Conservation (phyloP, 2,329 filamentous ascomycete species). For the Fusarium kyushuense region DNA sequence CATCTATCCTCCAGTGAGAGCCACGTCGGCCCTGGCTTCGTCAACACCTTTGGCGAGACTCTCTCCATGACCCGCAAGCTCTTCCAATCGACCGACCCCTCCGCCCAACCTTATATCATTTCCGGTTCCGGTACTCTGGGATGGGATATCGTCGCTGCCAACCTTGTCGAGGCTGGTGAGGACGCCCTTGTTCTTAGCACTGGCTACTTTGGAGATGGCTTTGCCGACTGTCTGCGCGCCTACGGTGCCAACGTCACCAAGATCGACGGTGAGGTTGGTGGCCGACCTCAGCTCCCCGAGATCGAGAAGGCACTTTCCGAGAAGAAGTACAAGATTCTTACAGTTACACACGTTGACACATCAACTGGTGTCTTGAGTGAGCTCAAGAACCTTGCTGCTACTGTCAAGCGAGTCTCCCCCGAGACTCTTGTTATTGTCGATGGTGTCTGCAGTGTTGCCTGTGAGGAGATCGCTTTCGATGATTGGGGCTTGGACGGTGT, state of each 20-base stretch:
- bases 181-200: conserved; percentile 93
- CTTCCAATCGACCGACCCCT: conserved; percentile 87
- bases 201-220: conserved; percentile 96
- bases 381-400: conserved; percentile 83
- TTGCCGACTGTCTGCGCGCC: conserved; percentile 89
- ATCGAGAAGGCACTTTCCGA: conserved; percentile 89
- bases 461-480: conserved; percentile 96
- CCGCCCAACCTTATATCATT: conserved; percentile 91
- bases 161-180: conserved; percentile 89
- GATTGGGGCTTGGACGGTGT: conserved; percentile 94
- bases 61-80: conserved; percentile 89
- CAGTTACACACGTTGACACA: conserved; percentile 96
- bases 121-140: conserved; percentile 95
- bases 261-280: conserved; percentile 88
- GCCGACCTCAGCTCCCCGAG: conserved; percentile 85
- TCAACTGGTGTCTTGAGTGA: conserved; percentile 96
- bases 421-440: conserved; percentile 94
- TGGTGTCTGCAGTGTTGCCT: conserved; percentile 96
- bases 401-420: conserved; percentile 88
- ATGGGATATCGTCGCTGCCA: conserved; percentile 96
- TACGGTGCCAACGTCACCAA: conserved; percentile 94
- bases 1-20: conserved; percentile 74
- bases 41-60: conserved; percentile 90
- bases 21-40: conserved; percentile 90
- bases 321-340: conserved; percentile 94